Evolutionary conservation across 2,329 filamentous ascomycete species (phyloP).

Genomic region (Fusarium nanum): DNA sequence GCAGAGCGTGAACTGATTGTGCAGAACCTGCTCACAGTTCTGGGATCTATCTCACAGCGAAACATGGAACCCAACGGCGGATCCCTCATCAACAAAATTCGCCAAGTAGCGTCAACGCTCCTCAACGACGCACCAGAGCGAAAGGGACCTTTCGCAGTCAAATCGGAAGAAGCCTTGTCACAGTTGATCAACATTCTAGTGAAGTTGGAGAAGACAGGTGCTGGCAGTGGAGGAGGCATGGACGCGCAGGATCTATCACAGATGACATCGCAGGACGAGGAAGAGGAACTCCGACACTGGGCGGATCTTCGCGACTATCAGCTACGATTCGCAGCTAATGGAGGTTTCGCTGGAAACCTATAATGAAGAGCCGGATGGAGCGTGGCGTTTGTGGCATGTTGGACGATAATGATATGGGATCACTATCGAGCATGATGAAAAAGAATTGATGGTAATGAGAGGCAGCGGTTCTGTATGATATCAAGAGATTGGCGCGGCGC

Average conservation of each 20-base stretch:
- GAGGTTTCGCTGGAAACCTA: conserved; percentile 60
- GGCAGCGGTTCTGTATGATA: conserved; percentile 17
- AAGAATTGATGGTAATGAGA: background rate
- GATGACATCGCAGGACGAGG: conserved; percentile 72
- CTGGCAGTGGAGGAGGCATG: conserved; percentile 46
- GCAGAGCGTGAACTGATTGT: conserved; percentile 85
- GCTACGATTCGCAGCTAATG: conserved; percentile 74
- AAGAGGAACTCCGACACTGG: conserved; percentile 81
- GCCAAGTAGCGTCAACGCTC: conserved; percentile 83
- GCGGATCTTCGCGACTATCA: conserved; percentile 84
- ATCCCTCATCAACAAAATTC: conserved; percentile 83
- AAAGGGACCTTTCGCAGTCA: conserved; percentile 62
- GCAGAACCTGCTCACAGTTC: conserved; percentile 78
- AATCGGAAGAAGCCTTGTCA: conserved; percentile 76
- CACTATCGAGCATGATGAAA: background rate
- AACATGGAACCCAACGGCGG: conserved; percentile 81
- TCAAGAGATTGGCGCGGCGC: background rate
- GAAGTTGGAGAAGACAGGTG: conserved; percentile 75
- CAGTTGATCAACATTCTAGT: conserved; percentile 80
- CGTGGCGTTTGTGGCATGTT: background rate
- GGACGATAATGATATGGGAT: background rate
- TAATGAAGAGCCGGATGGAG: conserved; percentile 11
- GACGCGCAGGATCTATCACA: conserved; percentile 49
- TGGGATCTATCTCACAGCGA: conserved; percentile 82
- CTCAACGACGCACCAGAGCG: conserved; percentile 68